phyloP scores from a whole-genome alignment of 2,329 filamentous ascomycete genomes.

The Aspergillus thermomutatus region DNA sequence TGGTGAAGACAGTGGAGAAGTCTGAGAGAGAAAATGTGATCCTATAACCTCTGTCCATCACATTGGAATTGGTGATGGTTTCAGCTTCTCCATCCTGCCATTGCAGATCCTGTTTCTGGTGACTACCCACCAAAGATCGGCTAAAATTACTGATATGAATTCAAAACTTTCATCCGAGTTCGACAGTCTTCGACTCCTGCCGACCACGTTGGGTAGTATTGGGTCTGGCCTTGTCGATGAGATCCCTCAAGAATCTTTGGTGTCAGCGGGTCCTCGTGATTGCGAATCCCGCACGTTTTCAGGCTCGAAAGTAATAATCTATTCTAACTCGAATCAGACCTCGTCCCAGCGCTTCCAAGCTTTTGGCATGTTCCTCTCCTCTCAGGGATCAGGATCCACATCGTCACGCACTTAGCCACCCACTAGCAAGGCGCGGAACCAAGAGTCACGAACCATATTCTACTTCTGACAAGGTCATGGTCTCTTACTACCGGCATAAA shows the following conservation, averaged over 20 bases:
- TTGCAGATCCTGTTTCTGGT: too few relatives aligned
- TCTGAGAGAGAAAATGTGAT: conserved; percentile 31
- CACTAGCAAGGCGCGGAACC: background rate
- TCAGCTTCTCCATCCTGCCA: too few relatives aligned
- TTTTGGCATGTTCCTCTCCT: background rate
- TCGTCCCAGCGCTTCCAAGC: background rate
- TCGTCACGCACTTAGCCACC: background rate
- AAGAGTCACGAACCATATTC: background rate
- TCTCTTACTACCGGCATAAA: background rate
- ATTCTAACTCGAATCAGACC: background rate
- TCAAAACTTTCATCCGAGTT: background rate
- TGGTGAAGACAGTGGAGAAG: conserved; percentile 35
- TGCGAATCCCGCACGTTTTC: conserved; percentile 7
- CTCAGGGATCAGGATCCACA: background rate
- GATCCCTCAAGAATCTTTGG: conserved; percentile 2
- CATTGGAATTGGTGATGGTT: background rate
- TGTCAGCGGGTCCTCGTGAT: conserved; percentile 9
- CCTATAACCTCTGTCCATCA: conserved; percentile 3
- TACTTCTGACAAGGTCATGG: too few relatives aligned
- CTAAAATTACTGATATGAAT: background rate
- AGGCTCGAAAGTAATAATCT: conserved; percentile 9
- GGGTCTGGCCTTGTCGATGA: background rate
- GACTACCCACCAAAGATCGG: too few relatives aligned
- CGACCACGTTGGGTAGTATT: background rate
- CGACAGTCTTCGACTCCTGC: background rate